A percentile compares a stretch with the other conserved stretches of the same genome.
phyloP scores from a whole-genome alignment of 805 yeast species.

The Saccharomycopsis fibuligera region DNA sequence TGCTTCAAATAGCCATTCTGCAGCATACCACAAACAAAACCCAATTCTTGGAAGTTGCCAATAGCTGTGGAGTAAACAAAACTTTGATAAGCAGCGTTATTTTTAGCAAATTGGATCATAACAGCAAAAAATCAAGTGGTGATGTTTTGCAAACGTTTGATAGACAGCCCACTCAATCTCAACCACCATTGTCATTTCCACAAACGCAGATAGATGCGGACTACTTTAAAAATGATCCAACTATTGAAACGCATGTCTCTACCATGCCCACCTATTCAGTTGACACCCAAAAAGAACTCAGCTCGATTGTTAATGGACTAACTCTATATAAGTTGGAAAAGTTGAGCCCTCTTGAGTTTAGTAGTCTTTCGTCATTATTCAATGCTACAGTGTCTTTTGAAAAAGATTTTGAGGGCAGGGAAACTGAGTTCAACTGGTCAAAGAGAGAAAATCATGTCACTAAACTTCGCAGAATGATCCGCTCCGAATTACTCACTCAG shows the following conservation, averaged over 20 bases:
- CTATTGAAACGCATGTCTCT: not conserved
- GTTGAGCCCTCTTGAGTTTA: not conserved
- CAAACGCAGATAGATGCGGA: not conserved
- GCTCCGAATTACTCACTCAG: constrained; percentile 46
- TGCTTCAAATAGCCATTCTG: constrained; percentile 3
- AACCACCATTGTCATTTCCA: not conserved
- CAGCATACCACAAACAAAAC: constrained; percentile 2
- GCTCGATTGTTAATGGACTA: constrained; percentile 28
- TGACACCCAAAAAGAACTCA: constrained; percentile 8
- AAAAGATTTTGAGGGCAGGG: constrained; percentile 56
- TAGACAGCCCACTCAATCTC: not conserved
- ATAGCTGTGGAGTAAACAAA: not conserved
- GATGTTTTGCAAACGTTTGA: too few relatives aligned
- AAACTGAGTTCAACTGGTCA: constrained; percentile 86
- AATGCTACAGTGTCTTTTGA: constrained; percentile 25
- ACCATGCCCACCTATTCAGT: not conserved
- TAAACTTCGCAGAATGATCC: constrained; percentile 49
- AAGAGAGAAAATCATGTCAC: constrained; percentile 57
- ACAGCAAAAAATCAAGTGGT: too few relatives aligned
- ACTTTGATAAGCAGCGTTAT: too few relatives aligned
- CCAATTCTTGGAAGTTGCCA: constrained; percentile 10
- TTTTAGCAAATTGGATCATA: too few relatives aligned
- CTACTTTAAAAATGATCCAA: not conserved
- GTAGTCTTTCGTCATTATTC: constrained; percentile 22
- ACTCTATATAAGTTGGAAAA: constrained; percentile 18